These are phyloP conservation scores for Trifolium dubium DNA, from an alignment of 306 rosid genomes.

Conservation along the genomic window DNA sequence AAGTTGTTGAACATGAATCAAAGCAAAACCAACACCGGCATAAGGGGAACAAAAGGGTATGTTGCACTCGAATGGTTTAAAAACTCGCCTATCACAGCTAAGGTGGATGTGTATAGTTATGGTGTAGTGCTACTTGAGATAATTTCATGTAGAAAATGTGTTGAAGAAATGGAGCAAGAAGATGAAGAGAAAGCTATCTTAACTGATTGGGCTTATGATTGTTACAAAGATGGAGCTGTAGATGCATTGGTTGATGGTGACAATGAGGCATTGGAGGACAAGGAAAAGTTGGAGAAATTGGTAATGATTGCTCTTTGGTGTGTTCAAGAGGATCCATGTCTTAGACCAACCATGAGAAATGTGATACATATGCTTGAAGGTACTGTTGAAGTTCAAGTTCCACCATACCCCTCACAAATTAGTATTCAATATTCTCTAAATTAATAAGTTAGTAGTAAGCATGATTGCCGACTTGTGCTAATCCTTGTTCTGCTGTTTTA, in stretches of 20 bases:
- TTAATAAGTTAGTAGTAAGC: not conserved
- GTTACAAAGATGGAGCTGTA: slow-evolving; percentile 38
- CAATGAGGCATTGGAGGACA: slow-evolving; percentile 45
- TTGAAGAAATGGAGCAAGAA: slow-evolving; percentile 25
- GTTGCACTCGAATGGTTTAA: no score
- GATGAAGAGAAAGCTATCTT: slow-evolving; percentile 44
- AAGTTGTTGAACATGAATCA: no score
- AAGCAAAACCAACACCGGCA: no score
- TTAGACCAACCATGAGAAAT: slow-evolving; percentile 45
- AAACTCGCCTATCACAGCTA: no score
- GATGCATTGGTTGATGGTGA: slow-evolving; percentile 42
- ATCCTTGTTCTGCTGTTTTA: no score
- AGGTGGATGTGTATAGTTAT: no score
- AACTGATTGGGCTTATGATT: not conserved
- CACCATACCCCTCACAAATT: slow-evolving; percentile 34
- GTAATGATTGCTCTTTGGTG: slow-evolving; percentile 26
- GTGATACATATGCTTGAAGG: slow-evolving; percentile 51
- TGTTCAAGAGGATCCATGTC: slow-evolving; percentile 46
- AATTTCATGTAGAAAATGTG: slow-evolving; percentile 38
- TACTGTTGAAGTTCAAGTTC: slow-evolving; percentile 41
- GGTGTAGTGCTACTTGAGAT: slow-evolving; percentile 5
- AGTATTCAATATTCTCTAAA: slow-evolving; percentile 37
- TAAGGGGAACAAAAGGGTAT: no score
- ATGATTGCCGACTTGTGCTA: not conserved
- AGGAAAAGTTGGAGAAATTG: slow-evolving; percentile 7